These are phyloP conservation scores for Zygoascus sp. DNA, from an alignment of 1,139 yeast genomes.

Conservation along the genomic window DNA sequence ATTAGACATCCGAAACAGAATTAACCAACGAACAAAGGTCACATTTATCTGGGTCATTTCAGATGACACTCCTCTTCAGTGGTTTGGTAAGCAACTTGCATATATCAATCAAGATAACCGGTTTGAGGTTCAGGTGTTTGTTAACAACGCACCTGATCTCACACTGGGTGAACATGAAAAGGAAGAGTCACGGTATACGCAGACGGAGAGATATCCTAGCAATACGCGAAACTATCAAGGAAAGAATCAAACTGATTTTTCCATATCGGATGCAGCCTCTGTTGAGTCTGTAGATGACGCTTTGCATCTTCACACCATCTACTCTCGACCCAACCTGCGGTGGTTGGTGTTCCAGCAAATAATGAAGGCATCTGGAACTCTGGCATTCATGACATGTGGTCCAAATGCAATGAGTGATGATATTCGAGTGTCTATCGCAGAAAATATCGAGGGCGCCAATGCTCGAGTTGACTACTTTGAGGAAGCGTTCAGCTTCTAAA, in stretches of 20 bases:
- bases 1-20: slow-evolving; percentile 17
- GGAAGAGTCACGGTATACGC: background rate
- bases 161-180: background rate
- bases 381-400: slow-evolving; percentile 24
- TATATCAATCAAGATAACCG: slow-evolving; percentile 12
- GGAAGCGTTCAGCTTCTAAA: slow-evolving; percentile 31
- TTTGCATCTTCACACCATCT: background rate
- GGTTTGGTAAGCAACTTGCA: slow-evolving; percentile 17
- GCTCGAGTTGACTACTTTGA: slow-evolving; percentile 35
- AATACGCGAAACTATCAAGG: background rate
- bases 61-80: slow-evolving; percentile 14
- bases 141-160: slow-evolving; percentile 1
- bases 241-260: background rate
- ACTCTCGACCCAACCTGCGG: slow-evolving; percentile 11
- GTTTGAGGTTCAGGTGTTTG: slow-evolving; percentile 16
- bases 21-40: slow-evolving; percentile 11
- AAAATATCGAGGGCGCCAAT: slow-evolving; percentile 15
- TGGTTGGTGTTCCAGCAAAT: slow-evolving; percentile 13
- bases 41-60: slow-evolving; percentile 17
- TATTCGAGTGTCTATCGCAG: slow-evolving; percentile 41
- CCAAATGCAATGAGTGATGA: slow-evolving; percentile 26
- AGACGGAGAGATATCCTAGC: background rate
- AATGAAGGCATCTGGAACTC: slow-evolving; percentile 11
- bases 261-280: background rate
- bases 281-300: background rate